These are phyloP conservation scores for Haberlea rhodopensis DNA, from an alignment of 257 asterid genomes.

Conservation along the genomic window DNA sequence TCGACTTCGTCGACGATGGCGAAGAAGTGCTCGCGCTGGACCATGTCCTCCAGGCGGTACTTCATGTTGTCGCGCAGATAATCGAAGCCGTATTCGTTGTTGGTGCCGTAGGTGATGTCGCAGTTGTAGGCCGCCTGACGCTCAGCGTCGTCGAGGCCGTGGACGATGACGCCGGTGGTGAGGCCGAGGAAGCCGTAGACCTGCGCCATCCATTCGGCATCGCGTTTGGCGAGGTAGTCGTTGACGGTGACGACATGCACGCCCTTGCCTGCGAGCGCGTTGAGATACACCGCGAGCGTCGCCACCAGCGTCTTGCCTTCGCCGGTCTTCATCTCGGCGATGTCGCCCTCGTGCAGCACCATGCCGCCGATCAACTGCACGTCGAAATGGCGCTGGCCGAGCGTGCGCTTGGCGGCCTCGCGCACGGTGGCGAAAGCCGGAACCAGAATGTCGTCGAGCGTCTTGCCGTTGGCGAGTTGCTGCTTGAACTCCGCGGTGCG, in stretches of 20 bases:
- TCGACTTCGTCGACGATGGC: not conserved
- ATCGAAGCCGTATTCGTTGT: not conserved
- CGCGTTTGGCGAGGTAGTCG: not conserved
- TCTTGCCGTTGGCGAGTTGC: not conserved
- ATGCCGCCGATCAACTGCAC: not conserved
- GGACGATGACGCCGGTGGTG: not conserved
- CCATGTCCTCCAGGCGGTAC: no score
- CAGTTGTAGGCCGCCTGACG: not conserved
- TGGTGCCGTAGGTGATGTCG: not conserved
- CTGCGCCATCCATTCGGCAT: not conserved
- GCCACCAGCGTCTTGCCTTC: not conserved
- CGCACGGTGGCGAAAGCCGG: not conserved
- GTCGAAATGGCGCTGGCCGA: not conserved
- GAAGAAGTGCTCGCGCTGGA: not conserved
- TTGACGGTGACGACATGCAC: not conserved
- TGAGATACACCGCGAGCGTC: not conserved
- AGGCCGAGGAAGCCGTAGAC: not conserved
- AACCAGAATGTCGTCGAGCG: not conserved
- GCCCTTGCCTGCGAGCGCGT: not conserved
- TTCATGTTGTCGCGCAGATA: slow-evolving; percentile 2
- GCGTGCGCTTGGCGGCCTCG: not conserved
- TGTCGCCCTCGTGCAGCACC: not conserved
- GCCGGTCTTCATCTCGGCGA: not conserved
- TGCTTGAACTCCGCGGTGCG: not conserved
- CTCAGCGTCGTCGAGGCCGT: not conserved